These are phyloP conservation scores for Backusella sp. DNA, from an alignment of 192 early-diverging fungal species.

Conservation along the genomic window DNA sequence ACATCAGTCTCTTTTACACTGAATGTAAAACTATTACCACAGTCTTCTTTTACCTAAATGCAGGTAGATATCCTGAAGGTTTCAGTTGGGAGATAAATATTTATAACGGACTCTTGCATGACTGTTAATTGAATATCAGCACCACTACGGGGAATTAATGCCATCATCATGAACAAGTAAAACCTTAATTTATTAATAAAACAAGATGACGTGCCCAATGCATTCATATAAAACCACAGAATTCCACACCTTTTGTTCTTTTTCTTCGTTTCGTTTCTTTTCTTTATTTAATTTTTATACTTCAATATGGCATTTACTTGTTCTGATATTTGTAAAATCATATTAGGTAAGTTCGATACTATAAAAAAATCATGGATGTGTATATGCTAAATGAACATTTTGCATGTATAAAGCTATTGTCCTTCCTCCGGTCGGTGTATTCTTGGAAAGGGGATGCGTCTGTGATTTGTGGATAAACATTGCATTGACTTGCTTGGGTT, in stretches of 20 bases:
- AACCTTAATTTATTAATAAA: background rate
- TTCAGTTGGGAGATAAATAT: too few species aligned
- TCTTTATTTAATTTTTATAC: background rate
- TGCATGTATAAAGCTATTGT: background rate
- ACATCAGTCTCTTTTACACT: too few species aligned
- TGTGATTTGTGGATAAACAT: constrained; percentile 60
- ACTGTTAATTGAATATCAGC: too few species aligned
- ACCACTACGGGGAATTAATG: background rate
- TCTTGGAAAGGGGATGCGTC: constrained; percentile 56
- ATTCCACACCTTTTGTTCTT: background rate
- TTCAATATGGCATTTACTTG: constrained; percentile 16
- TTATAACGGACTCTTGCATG: too few species aligned
- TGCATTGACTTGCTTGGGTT: constrained; percentile 57
- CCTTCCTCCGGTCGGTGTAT: constrained; percentile 63
- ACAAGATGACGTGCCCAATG: background rate
- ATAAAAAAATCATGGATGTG: background rate
- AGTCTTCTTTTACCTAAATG: too few species aligned
- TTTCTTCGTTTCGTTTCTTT: background rate
- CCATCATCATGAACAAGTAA: background rate
- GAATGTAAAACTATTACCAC: too few species aligned
- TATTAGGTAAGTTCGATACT: constrained; percentile 8
- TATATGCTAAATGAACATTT: too few species aligned
- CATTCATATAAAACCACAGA: background rate
- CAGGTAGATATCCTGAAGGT: too few species aligned
- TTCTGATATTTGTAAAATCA: constrained; percentile 21